Evolutionary conservation across 2,329 filamentous ascomycete species (phyloP).

Genomic region (Sporothrix brasiliensis): DNA sequence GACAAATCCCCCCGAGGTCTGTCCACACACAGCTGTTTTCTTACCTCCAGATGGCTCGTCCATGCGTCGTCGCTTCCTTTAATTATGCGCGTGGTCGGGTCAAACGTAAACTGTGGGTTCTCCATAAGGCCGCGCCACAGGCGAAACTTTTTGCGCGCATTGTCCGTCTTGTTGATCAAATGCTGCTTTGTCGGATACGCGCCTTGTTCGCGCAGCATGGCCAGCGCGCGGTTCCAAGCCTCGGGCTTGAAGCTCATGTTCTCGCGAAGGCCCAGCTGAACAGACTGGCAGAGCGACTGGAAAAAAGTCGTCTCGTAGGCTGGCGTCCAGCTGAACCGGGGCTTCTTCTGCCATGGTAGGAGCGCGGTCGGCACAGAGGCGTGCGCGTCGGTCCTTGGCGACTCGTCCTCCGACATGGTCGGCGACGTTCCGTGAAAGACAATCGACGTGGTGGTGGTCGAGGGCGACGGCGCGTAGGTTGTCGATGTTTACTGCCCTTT

Average conservation of each 20-base stretch:
- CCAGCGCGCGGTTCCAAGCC: constrained; percentile 61
- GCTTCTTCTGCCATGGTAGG: constrained; percentile 42
- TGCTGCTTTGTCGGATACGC: constrained; percentile 63
- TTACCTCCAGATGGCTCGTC: constrained; percentile 60
- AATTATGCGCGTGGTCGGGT: constrained; percentile 54
- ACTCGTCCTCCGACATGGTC: constrained; percentile 44
- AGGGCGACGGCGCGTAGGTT: neutral
- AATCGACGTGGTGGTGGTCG: neutral
- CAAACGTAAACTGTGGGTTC: constrained; percentile 60
- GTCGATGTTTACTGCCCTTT: neutral
- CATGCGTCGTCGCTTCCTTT: constrained; percentile 61
- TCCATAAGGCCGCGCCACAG: constrained; percentile 62
- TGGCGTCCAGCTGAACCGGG: constrained; percentile 63
- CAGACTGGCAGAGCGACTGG: constrained; percentile 61
- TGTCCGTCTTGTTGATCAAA: constrained; percentile 66
- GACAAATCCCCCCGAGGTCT: neutral
- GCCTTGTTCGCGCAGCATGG: constrained; percentile 58
- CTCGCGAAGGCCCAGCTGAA: constrained; percentile 55
- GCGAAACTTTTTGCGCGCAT: constrained; percentile 65
- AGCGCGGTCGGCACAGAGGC: constrained; percentile 30
- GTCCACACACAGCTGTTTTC: neutral
- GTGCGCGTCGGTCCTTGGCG: constrained; percentile 34
- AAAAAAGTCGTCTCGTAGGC: constrained; percentile 64
- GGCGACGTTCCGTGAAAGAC: neutral
- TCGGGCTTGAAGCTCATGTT: constrained; percentile 62